These are phyloP conservation scores for Postia placenta DNA, from an alignment of 768 basidiomycete genomes.

Conservation along the genomic window DNA sequence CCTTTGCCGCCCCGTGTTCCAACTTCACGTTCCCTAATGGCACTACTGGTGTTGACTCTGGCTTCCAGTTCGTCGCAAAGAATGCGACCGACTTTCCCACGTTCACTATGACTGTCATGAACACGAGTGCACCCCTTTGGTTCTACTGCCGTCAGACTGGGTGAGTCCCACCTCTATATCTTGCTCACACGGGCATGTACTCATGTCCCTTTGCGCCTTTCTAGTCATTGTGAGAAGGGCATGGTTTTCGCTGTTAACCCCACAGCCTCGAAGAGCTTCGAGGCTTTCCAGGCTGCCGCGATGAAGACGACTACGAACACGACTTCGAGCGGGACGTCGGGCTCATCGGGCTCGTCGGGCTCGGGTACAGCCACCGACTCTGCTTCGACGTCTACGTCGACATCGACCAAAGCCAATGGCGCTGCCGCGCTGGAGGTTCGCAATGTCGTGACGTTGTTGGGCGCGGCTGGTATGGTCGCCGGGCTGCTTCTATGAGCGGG, in stretches of 20 bases:
- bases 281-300: conserved; percentile 32
- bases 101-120: conserved; percentile 41
- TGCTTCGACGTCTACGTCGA: too few relatives aligned
- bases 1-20: conserved; percentile 48
- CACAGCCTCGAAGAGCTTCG: conserved; percentile 39
- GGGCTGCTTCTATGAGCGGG: conserved; percentile 16
- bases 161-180: conserved; percentile 15
- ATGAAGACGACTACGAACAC: not conserved
- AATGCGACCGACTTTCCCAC: conserved; percentile 30
- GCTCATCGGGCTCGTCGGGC: not conserved
- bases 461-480: conserved; percentile 17
- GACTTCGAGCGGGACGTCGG: not conserved
- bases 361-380: conserved; percentile 14
- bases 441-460: conserved; percentile 23
- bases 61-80: conserved; percentile 36
- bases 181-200: conserved; percentile 8
- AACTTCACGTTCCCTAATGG: conserved; percentile 26
- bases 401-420: conserved; percentile 15
- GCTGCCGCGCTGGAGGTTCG: conserved; percentile 24
- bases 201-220: conserved; percentile 16
- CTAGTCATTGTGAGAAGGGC: conserved; percentile 43
- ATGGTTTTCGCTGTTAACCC: conserved; percentile 63
- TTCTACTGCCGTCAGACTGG: conserved; percentile 52
- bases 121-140: conserved; percentile 48
- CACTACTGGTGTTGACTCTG: conserved; percentile 41